Conservation (phyloP, 1,139 yeast species). For the Lodderomyces orthopsilosis region DNA sequence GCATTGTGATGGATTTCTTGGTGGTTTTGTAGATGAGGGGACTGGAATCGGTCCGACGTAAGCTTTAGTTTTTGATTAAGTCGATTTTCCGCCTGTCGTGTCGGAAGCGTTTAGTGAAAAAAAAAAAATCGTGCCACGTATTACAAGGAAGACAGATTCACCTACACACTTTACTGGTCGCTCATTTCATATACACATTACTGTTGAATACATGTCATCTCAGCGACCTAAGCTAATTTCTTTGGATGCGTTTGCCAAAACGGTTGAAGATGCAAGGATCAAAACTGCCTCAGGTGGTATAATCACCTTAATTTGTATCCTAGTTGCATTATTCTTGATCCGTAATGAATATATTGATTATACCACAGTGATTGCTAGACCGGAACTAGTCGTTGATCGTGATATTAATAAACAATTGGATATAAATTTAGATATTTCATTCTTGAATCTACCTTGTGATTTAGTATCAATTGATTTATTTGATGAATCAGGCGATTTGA, state of each 20-base stretch:
- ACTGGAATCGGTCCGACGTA: no score
- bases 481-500: slow-evolving; percentile 85
- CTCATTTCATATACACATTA: not conserved
- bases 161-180: not conserved
- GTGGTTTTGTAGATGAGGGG: no score
- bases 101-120: not conserved
- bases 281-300: slow-evolving; percentile 88
- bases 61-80: no score
- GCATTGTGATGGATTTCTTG: no score
- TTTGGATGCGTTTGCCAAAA: slow-evolving; percentile 88
- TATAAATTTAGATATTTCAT: slow-evolving; percentile 75
- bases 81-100: no score
- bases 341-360: slow-evolving; percentile 76
- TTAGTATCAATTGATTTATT: slow-evolving; percentile 46
- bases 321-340: slow-evolving; percentile 61
- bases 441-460: slow-evolving; percentile 85
- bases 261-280: slow-evolving; percentile 89
- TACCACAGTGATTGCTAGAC: slow-evolving; percentile 62
- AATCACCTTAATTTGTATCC: slow-evolving; percentile 69
- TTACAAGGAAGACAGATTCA: not conserved
- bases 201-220: slow-evolving; percentile 8
- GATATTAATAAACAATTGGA: slow-evolving; percentile 75
- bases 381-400: slow-evolving; percentile 86
- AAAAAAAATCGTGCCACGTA: slow-evolving; percentile 4
- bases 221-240: slow-evolving; percentile 57